Evolutionary conservation across 2,329 filamentous ascomycete species (phyloP).

Genomic region (Ceratocystis albifundus): DNA sequence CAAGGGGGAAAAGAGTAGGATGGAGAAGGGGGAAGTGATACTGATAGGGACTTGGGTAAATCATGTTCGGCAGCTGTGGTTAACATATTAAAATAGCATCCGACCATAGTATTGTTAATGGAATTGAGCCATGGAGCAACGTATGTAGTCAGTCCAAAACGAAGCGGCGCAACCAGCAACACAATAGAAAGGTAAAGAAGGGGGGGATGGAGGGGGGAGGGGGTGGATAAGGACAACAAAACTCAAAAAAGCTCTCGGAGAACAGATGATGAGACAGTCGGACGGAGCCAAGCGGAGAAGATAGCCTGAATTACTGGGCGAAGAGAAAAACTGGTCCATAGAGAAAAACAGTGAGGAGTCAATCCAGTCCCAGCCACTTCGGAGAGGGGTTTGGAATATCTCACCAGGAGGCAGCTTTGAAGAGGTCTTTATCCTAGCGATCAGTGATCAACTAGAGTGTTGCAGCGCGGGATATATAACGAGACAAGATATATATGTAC

Average conservation of each 20-base stretch:
- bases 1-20: constrained; percentile 25
- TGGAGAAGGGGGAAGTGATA: constrained; percentile 27
- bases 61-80: constrained; percentile 16
- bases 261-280: neutral
- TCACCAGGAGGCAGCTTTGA: constrained; percentile 49
- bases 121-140: constrained; percentile 15
- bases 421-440: constrained; percentile 32
- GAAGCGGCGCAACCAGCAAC: neutral
- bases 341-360: constrained; percentile 28
- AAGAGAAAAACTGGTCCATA: constrained; percentile 10
- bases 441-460: constrained; percentile 25
- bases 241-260: constrained; percentile 25
- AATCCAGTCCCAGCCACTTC: constrained; percentile 29
- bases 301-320: neutral
- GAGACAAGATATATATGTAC: neutral
- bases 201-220: constrained; percentile 25
- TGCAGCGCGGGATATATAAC: neutral
- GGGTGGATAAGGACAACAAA: constrained; percentile 49
- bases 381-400: constrained; percentile 53
- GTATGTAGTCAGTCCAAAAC: constrained; percentile 20
- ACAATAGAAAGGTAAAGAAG: constrained; percentile 27
- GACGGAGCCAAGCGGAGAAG: neutral
- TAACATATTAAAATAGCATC: constrained; percentile 16
- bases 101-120: constrained; percentile 1
- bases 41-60: constrained; percentile 20